A percentile compares a stretch with the other conserved stretches of the same genome.
Conservation (phyloP, 2,329 filamentous ascomycete species). For the Aspergillus candidus region DNA sequence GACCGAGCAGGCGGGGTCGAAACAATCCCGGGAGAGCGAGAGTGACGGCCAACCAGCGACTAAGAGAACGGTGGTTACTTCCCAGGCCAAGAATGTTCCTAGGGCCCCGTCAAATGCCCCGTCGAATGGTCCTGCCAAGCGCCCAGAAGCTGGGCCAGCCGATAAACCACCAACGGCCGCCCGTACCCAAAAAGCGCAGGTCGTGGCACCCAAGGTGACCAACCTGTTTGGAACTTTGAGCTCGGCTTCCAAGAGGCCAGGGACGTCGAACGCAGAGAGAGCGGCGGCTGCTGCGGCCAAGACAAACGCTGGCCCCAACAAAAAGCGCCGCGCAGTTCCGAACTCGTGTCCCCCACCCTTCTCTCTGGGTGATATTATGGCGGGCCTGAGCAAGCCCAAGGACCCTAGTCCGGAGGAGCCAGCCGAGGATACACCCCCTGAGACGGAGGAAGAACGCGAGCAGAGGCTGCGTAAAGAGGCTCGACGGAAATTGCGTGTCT, state of each 20-base stretch:
- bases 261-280: slow-evolving; percentile 45
- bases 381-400: slow-evolving; percentile 52
- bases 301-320: slow-evolving; percentile 29
- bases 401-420: slow-evolving; percentile 47
- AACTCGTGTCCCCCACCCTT: slow-evolving; percentile 33
- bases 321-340: slow-evolving; percentile 30
- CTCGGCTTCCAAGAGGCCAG: slow-evolving; percentile 46
- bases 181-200: slow-evolving; percentile 31
- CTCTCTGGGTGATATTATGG: slow-evolving; percentile 46
- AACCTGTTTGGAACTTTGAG: slow-evolving; percentile 43
- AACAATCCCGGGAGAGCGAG: slow-evolving; percentile 37
- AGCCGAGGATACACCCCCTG: slow-evolving; percentile 48
- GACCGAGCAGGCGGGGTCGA: slow-evolving; percentile 27
- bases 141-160: slow-evolving; percentile 20
- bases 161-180: slow-evolving; percentile 26
- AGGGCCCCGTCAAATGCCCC: slow-evolving; percentile 19
- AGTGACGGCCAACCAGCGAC: slow-evolving; percentile 27
- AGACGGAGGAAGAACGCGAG: slow-evolving; percentile 54
- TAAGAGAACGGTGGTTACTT: slow-evolving; percentile 34
- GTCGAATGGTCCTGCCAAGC: slow-evolving; percentile 24
- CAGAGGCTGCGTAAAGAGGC: slow-evolving; percentile 57
- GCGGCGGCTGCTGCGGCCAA: slow-evolving; percentile 38
- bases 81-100: slow-evolving; percentile 28
- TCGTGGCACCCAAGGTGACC: slow-evolving; percentile 38
- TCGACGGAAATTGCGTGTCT: slow-evolving; percentile 55